Base-by-base conservation (phyloP, 73 alveolate species). In the Symbiodinium pilosum region DNA sequence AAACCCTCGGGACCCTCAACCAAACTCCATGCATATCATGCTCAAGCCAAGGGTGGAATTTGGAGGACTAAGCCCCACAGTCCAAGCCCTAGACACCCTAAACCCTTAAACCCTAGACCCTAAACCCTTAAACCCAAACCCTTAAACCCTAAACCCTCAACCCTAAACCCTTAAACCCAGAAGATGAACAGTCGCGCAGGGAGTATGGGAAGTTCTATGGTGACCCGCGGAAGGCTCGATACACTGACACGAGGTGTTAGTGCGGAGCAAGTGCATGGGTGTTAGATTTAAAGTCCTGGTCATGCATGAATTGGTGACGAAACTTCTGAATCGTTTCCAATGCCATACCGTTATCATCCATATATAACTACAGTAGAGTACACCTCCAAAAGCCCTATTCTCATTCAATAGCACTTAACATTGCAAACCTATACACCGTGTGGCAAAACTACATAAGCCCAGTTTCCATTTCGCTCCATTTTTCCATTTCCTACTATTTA, bases 131-230 rank as follows among this genome's bases (percentile, higher is more conserved):
- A 47, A 47, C 59, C 59, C 21, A 8, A 56, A 20, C 73, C 73
- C 73, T 56, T 47, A 56, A 56, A 56, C 32, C 73, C 73, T 56
- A 56, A 47, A 8, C 73, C 73, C 21, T 56, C 34, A 56, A 3
- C 14, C 73, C n/a, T 12, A 16, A 56, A 32, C 21, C 32, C 73
- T 20, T 47, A 32, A 8, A 56, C 5, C 73, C 73, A 26, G 6
- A 20, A 16, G 32, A 32, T 3, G 34, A 56, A 12, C 77, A 0
- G 21, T 43, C 40, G 43, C 43, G n/a, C 75, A 91, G 97, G 97
- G 97, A 91, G 97, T 91, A 91, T 47, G 97, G 97, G 32, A 91
- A 91, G 97, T 91, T 91, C 97, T 91, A 91, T n/a, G 97, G 97
- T 54, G 97, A 91, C 75, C 97, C 97, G 21, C 97, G 97, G 36